Evolutionary conservation across 495 filamentous ascomycete genomes (phyloP).

Genomic region (Rhizodiscina lignyota): DNA sequence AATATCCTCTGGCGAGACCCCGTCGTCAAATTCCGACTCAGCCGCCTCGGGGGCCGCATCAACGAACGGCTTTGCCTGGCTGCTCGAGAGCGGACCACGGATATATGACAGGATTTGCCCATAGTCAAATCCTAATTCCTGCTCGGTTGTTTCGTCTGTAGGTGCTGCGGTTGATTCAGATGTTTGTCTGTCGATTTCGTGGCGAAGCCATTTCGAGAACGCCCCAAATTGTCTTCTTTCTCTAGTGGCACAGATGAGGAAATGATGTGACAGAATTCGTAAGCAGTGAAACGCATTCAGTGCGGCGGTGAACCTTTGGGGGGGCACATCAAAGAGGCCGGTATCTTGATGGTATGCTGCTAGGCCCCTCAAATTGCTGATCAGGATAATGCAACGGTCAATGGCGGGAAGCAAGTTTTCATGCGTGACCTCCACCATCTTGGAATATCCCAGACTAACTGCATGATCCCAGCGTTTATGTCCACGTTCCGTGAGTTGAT

Average conservation of each 20-base stretch:
- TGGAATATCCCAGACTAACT: conserved; percentile 56
- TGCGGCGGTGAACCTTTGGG: conserved; percentile 20
- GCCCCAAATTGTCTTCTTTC: conserved; percentile 62
- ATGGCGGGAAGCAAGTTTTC: conserved; percentile 78
- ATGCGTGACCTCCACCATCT: conserved; percentile 60
- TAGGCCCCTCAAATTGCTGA: conserved; percentile 70
- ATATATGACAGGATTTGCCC: conserved; percentile 16
- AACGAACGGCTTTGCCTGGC: too few species aligned
- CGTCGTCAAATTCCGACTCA: too few species aligned
- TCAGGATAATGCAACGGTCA: conserved; percentile 65
- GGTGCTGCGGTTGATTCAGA: conserved; percentile 26
- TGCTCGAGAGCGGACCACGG: conserved; percentile 11
- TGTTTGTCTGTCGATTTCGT: conserved; percentile 57
- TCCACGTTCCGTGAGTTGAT: conserved; percentile 62
- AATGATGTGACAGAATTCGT: conserved; percentile 52
- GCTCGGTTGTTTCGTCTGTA: conserved; percentile 27
- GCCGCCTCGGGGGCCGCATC: too few species aligned
- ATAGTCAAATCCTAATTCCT: conserved; percentile 18
- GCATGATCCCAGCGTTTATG: conserved; percentile 94
- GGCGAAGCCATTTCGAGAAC: conserved; percentile 73
- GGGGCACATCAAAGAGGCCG: conserved; percentile 45
- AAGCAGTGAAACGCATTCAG: conserved; percentile 26
- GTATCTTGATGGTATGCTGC: conserved; percentile 62
- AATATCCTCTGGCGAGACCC: too few species aligned
- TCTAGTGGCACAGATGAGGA: conserved; percentile 52